Conservation (phyloP, 2,329 filamentous ascomycete species). For the Penicillium sp. region DNA sequence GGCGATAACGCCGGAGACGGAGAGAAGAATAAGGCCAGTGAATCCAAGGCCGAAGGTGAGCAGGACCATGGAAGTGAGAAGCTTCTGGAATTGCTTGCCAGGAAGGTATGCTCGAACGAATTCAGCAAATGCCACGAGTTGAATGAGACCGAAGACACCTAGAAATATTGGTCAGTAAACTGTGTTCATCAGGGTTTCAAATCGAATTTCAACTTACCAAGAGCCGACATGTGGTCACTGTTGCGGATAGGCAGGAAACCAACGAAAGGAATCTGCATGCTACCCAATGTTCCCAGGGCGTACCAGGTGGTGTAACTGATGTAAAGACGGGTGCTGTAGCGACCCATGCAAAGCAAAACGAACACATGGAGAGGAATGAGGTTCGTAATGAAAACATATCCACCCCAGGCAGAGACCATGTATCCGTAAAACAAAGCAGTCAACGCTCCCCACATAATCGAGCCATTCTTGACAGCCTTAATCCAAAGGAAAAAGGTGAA, state of each 20-base stretch:
- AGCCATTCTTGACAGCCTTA: slow-evolving; percentile 95
- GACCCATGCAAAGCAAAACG: slow-evolving; percentile 92
- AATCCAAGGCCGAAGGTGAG: slow-evolving; percentile 74
- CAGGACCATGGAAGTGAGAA: slow-evolving; percentile 77
- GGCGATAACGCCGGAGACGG: slow-evolving; percentile 86
- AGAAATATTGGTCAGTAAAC: slow-evolving; percentile 24
- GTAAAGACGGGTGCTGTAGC: slow-evolving; percentile 91
- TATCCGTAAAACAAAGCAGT: slow-evolving; percentile 98
- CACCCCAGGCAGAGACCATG: slow-evolving; percentile 99
- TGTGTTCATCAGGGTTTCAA: neutral
- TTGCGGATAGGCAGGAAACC: slow-evolving; percentile 95
- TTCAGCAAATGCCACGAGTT: slow-evolving; percentile 89
- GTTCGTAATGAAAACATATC: slow-evolving; percentile 99
- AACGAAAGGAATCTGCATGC: slow-evolving; percentile 99
- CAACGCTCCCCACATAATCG: slow-evolving; percentile 93
- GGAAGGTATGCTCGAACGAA: slow-evolving; percentile 87
- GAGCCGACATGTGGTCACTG: slow-evolving; percentile 96
- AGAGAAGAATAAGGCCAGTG: slow-evolving; percentile 77
- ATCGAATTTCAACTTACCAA: slow-evolving; percentile 64
- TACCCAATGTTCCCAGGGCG: slow-evolving; percentile 89
- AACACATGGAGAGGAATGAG: slow-evolving; percentile 92
- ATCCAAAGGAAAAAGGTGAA: slow-evolving; percentile 99
- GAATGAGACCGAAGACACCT: slow-evolving; percentile 95
- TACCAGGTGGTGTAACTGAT: slow-evolving; percentile 99
- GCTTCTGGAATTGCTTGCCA: slow-evolving; percentile 90